These are phyloP conservation scores for Wickerhamiella lipophila DNA, from an alignment of 805 yeast genomes.

Conservation along the genomic window DNA sequence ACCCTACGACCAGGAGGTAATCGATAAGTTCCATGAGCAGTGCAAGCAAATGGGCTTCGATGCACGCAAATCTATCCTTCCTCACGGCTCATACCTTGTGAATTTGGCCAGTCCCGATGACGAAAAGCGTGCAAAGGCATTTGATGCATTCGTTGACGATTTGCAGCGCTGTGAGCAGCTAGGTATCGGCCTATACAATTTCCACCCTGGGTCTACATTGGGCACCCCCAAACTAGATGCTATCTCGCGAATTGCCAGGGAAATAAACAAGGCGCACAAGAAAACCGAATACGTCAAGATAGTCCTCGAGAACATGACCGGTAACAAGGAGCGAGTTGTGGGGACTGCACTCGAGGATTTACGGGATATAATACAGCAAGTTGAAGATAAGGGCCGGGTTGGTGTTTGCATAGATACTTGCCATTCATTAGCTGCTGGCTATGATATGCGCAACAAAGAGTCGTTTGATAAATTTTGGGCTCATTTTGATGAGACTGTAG, in stretches of 20 bases:
- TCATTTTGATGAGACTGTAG: constrained; percentile 60
- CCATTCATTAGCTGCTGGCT: constrained; percentile 94
- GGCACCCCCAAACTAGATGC: constrained; percentile 58
- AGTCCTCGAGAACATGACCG: constrained; percentile 95
- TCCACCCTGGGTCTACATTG: constrained; percentile 78
- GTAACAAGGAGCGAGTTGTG: constrained; percentile 71
- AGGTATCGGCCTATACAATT: constrained; percentile 74
- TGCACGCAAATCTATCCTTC: constrained; percentile 48
- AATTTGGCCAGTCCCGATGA: constrained; percentile 83
- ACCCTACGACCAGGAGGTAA: constrained; percentile 53
- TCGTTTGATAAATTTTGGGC: constrained; percentile 57
- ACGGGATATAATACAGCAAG: constrained; percentile 54
- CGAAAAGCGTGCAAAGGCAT: constrained; percentile 65
- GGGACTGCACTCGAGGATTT: constrained; percentile 75
- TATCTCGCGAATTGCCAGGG: constrained; percentile 54
- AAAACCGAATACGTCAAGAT: constrained; percentile 71
- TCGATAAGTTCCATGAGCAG: constrained; percentile 45
- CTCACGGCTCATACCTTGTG: constrained; percentile 91
- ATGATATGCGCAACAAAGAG: constrained; percentile 56
- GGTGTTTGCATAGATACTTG: constrained; percentile 97
- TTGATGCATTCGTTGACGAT: constrained; percentile 72
- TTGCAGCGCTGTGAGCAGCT: constrained; percentile 73
- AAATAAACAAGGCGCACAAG: constrained; percentile 63
- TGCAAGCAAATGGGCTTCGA: constrained; percentile 50
- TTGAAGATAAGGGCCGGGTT: constrained; percentile 72